Evolutionary conservation across 2,329 filamentous ascomycete species (phyloP).

Genomic region (Aureobasidium mangrovei): DNA sequence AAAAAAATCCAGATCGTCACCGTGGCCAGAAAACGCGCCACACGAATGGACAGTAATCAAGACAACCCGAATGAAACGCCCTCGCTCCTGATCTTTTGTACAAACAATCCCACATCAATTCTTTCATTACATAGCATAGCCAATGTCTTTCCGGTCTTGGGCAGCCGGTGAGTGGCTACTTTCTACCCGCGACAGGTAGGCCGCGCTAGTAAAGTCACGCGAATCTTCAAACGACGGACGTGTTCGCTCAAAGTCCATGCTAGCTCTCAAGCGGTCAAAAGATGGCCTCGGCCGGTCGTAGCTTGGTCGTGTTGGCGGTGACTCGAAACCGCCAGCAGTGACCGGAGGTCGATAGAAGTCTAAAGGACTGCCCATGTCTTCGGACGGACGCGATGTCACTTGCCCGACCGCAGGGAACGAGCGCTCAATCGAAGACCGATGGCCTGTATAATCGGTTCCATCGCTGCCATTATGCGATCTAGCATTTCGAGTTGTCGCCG

Average conservation of each 20-base stretch:
- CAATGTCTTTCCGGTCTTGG: conserved; percentile 4
- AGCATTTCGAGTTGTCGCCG: conserved; percentile 68
- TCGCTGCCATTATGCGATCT: conserved; percentile 86
- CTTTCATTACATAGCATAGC: conserved; percentile 8
- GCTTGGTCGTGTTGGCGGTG: conserved; percentile 5
- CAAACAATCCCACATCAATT: background rate
- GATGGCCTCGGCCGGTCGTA: conserved; percentile 64
- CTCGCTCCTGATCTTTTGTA: conserved; percentile 6
- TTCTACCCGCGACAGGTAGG: conserved; percentile 75
- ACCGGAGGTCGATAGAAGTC: conserved; percentile 19
- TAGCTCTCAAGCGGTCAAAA: conserved; percentile 78
- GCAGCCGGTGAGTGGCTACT: conserved; percentile 20
- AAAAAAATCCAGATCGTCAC: conserved; percentile 7
- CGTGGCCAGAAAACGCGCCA: background rate
- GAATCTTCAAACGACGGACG: conserved; percentile 70
- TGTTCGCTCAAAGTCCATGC: conserved; percentile 69
- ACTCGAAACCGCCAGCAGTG: conserved; percentile 2
- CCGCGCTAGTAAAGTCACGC: conserved; percentile 85
- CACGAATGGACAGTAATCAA: conserved; percentile 12
- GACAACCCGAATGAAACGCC: conserved; percentile 2
- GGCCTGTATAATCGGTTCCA: conserved; percentile 75
- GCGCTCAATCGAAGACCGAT: conserved; percentile 32
- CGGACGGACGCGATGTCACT: conserved; percentile 10
- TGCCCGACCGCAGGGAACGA: conserved; percentile 30
- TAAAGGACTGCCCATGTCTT: conserved; percentile 8